Percentiles rank a stretch among this genome's conserved stretches.
Evolutionary conservation across 2,329 filamentous ascomycete genomes (phyloP).

Genomic region (Thelonectria rubi): DNA sequence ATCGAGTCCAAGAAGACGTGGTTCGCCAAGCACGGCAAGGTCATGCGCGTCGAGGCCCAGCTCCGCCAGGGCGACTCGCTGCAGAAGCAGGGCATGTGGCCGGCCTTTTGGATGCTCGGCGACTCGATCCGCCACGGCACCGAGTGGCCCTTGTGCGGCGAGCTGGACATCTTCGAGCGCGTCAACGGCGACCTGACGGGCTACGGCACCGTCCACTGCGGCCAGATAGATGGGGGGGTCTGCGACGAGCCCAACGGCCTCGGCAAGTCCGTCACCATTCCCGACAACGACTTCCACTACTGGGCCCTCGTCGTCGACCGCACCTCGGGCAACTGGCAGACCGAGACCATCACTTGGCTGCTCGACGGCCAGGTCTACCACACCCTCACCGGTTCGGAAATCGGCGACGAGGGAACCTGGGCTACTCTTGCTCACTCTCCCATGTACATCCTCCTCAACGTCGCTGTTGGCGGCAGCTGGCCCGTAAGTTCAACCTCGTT

Average conservation of each 20-base stretch:
- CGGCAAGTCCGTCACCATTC: conserved; percentile 48
- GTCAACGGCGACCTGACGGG: conserved; percentile 57
- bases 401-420: conserved; percentile 55
- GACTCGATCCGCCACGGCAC: conserved; percentile 56
- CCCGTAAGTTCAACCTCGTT: conserved; percentile 42
- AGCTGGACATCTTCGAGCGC: conserved; percentile 61
- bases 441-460: conserved; percentile 58
- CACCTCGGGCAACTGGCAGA: conserved; percentile 53
- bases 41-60: conserved; percentile 55
- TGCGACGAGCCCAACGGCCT: conserved; percentile 60
- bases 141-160: conserved; percentile 59
- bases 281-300: conserved; percentile 58
- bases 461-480: conserved; percentile 58
- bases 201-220: conserved; percentile 60
- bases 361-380: conserved; percentile 56
- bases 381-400: conserved; percentile 52
- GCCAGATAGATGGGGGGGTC: conserved; percentile 52
- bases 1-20: conserved; percentile 59
- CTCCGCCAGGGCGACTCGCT: conserved; percentile 54
- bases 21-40: conserved; percentile 51
- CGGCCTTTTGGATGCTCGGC: conserved; percentile 63
- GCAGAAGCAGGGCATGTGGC: conserved; percentile 61
- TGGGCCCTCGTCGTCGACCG: conserved; percentile 60
- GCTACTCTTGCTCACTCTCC: conserved; percentile 53
- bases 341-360: conserved; percentile 60